A percentile compares a stretch with the other conserved stretches of the same genome.
phyloP scores from a whole-genome alignment of 2,329 filamentous ascomycete genomes.

The Fusarium brevicatenulatum region DNA sequence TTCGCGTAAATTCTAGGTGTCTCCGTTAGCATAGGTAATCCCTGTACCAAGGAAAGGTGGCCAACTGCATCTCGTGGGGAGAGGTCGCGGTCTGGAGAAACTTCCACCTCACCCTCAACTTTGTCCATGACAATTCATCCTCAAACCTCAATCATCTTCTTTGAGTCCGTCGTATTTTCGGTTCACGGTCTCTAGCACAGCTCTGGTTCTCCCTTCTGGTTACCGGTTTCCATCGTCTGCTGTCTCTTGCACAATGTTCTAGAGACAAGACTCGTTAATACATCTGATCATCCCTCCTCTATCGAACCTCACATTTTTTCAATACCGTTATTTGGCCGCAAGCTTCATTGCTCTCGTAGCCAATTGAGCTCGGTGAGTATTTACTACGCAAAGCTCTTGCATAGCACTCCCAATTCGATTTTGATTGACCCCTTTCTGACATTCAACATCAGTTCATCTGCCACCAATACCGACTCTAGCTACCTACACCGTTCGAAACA shows the following conservation, averaged over 20 bases:
- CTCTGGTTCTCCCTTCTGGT: slow-evolving; percentile 56
- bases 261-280: slow-evolving; percentile 47
- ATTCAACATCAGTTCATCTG: slow-evolving; percentile 11
- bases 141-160: slow-evolving; percentile 41
- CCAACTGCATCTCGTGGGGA: slow-evolving; percentile 44
- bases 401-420: background rate
- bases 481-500: slow-evolving; percentile 26
- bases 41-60: slow-evolving; percentile 39
- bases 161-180: slow-evolving; percentile 37
- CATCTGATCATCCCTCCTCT: slow-evolving; percentile 41
- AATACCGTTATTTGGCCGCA: slow-evolving; percentile 31
- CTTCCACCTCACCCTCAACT: slow-evolving; percentile 56
- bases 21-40: slow-evolving; percentile 28
- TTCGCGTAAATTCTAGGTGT: slow-evolving; percentile 46
- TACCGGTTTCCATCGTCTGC: slow-evolving; percentile 50
- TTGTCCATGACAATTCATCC: slow-evolving; percentile 41
- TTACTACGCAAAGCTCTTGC: background rate
- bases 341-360: slow-evolving; percentile 40
- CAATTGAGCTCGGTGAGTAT: slow-evolving; percentile 28
- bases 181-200: slow-evolving; percentile 48
- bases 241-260: slow-evolving; percentile 54
- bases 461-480: slow-evolving; percentile 11
- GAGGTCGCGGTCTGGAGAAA: slow-evolving; percentile 47
- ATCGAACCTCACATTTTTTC: slow-evolving; percentile 29
- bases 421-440: slow-evolving; percentile 22